Percentiles rank a stretch among this genome's conserved stretches.
Evolutionary conservation across 2,329 filamentous ascomycete genomes (phyloP).

Genomic region (Pseudogymnoascus sp.): DNA sequence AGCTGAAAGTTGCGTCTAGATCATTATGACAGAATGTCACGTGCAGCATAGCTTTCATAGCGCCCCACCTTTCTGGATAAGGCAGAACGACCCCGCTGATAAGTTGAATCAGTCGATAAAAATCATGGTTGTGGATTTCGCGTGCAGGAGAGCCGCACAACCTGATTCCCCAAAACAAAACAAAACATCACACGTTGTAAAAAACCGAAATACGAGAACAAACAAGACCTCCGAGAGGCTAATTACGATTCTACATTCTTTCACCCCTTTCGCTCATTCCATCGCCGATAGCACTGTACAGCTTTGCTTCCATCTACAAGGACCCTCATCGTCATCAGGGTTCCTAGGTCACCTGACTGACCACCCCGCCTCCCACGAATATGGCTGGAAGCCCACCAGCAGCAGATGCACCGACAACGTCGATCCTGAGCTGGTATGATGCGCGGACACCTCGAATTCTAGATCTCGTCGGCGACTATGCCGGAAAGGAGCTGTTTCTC

Average conservation of each 20-base stretch:
- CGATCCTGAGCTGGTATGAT: conserved; percentile 32
- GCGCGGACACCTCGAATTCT: conserved; percentile 38
- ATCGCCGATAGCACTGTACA: not conserved
- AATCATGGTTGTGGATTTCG: conserved; percentile 6
- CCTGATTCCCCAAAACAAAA: conserved; percentile 6
- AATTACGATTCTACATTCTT: conserved; percentile 5
- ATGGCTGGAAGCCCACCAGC: conserved; percentile 4
- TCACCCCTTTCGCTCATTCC: not conserved
- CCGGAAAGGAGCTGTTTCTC: conserved; percentile 62
- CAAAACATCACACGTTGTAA: conserved; percentile 5
- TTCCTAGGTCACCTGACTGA: conserved; percentile 1
- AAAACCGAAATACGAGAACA: not conserved
- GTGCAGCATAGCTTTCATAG: not conserved
- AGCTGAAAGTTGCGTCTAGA: not conserved
- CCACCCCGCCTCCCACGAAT: conserved; percentile 4
- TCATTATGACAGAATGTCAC: conserved; percentile 1
- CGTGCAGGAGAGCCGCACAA: conserved; percentile 6
- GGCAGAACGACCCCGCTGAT: conserved; percentile 4
- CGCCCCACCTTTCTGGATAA: conserved; percentile 5
- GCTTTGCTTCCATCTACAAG: conserved; percentile 5
- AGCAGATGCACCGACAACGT: conserved; percentile 3
- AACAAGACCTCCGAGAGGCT: not conserved
- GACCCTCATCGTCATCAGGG: conserved; percentile 5
- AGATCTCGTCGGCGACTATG: conserved; percentile 68
- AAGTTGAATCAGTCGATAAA: conserved; percentile 1